Conservation (phyloP, 352 stramenopile genomes). For the Aphanomyces stellatus region DNA sequence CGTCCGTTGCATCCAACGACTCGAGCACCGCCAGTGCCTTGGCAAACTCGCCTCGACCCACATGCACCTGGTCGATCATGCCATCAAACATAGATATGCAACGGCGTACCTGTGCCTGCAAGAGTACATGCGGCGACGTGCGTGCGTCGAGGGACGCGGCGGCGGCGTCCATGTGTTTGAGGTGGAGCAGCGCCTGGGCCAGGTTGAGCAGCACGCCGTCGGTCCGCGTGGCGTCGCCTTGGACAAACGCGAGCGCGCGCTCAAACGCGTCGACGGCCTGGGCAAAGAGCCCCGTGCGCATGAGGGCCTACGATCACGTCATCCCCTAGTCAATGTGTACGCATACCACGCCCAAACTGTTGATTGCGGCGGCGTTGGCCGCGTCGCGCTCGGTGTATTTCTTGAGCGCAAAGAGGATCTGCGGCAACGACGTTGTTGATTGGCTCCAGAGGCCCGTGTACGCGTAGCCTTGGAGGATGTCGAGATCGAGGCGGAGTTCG, state of each 20-base stretch:
- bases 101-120: neutral
- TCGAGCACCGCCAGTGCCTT: neutral
- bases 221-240: neutral
- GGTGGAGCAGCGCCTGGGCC: neutral
- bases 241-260: conserved; percentile 8
- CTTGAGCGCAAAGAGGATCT: conserved; percentile 58
- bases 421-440: conserved; percentile 21
- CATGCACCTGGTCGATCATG: neutral
- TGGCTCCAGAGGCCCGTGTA: conserved; percentile 28
- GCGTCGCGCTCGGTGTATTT: conserved; percentile 77
- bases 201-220: neutral
- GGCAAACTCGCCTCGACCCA: neutral
- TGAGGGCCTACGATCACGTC: conserved; percentile 26
- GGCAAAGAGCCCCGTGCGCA: conserved; percentile 39
- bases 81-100: neutral
- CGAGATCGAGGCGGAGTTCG: conserved; percentile 57
- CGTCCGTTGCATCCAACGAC: neutral
- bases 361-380: conserved; percentile 45
- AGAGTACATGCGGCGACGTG: neutral
- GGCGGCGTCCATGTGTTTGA: neutral
- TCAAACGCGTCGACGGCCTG: conserved; percentile 33
- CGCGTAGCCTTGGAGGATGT: conserved; percentile 58
- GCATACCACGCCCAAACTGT: conserved; percentile 41
- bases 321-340: neutral
- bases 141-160: neutral